Conservation (phyloP, 1,284 basidiomycete genomes). For the Malassezia equina region DNA sequence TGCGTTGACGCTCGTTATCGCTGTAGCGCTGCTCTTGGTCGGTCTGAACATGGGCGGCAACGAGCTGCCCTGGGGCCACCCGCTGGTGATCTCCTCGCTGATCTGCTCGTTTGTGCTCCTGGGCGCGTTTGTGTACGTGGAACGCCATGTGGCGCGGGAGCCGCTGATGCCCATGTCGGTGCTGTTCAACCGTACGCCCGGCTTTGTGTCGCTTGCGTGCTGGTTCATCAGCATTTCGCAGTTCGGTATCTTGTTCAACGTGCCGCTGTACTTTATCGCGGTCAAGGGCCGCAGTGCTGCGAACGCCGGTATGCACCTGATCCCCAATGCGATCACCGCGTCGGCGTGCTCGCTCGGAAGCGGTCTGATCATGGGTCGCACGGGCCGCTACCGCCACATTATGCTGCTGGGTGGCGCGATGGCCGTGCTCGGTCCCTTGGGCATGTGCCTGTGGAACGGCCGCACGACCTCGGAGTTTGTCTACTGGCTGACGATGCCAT, state of each 20-base stretch:
- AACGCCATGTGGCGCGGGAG: conserved; percentile 50
- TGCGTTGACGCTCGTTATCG: conserved; percentile 46
- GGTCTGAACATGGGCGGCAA: conserved; percentile 47
- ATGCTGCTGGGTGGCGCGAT: conserved; percentile 40
- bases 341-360: conserved; percentile 48
- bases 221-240: conserved; percentile 49
- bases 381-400: conserved; percentile 47
- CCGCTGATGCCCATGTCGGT: conserved; percentile 48
- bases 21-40: conserved; percentile 45
- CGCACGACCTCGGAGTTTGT: conserved; percentile 33
- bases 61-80: conserved; percentile 37
- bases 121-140: conserved; percentile 52
- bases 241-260: conserved; percentile 48
- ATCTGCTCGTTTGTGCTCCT: conserved; percentile 53
- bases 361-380: conserved; percentile 49
- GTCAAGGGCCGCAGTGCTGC: conserved; percentile 46
- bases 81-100: conserved; percentile 31
- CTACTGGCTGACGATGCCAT: conserved; percentile 47
- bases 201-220: conserved; percentile 48
- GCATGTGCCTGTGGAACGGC: conserved; percentile 48
- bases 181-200: conserved; percentile 48
- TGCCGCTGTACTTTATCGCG: conserved; percentile 47
- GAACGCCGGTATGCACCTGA: conserved; percentile 48
- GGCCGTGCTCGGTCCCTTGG: conserved; percentile 46
- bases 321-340: conserved; percentile 48